A percentile compares a stretch with the other conserved stretches of the same genome.
These are phyloP conservation scores for Saturnispora halmiae DNA, from an alignment of 805 yeast genomes.

Conservation along the genomic window DNA sequence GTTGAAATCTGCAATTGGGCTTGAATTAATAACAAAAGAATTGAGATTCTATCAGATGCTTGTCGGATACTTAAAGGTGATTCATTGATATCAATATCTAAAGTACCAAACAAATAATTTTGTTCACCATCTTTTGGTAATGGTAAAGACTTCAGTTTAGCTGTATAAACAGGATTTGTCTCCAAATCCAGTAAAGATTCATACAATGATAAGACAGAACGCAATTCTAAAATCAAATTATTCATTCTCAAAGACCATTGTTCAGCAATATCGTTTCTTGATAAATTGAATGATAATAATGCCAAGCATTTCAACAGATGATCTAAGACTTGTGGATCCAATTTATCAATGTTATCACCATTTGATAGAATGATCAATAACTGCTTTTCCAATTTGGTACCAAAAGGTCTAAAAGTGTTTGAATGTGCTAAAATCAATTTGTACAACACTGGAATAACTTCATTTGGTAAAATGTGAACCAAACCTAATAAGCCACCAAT, in stretches of 20 bases:
- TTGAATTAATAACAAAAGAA: conserved; percentile 37
- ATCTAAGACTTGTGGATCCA: conserved; percentile 33
- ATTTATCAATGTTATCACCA: conserved; percentile 29
- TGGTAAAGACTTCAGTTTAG: conserved; percentile 36
- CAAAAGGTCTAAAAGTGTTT: conserved; percentile 75
- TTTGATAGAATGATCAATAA: conserved; percentile 31
- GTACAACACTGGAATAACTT: conserved; percentile 33
- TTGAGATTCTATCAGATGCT: conserved; percentile 42
- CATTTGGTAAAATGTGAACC: conserved; percentile 30
- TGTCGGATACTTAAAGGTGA: conserved; percentile 39
- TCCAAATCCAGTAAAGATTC: conserved; percentile 47
- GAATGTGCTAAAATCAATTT: conserved; percentile 48
- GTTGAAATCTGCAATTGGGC: conserved; percentile 45
- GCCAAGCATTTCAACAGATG: conserved; percentile 42
- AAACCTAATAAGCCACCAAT: conserved; percentile 46
- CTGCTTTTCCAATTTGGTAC: conserved; percentile 47
- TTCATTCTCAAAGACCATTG: conserved; percentile 39
- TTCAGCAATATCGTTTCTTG: conserved; percentile 39
- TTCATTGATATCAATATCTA: conserved; percentile 51
- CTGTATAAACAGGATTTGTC: conserved; percentile 43
- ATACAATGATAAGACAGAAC: conserved; percentile 48
- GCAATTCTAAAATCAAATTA: conserved; percentile 42
- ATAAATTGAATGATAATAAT: conserved; percentile 49
- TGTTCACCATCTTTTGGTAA: conserved; percentile 7
- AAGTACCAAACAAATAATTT: conserved; percentile 33